Evolutionary conservation across 495 filamentous ascomycete genomes (phyloP), one percentile per base, ranked within the genome.

Genomic region (Halenospora varia): DNA sequence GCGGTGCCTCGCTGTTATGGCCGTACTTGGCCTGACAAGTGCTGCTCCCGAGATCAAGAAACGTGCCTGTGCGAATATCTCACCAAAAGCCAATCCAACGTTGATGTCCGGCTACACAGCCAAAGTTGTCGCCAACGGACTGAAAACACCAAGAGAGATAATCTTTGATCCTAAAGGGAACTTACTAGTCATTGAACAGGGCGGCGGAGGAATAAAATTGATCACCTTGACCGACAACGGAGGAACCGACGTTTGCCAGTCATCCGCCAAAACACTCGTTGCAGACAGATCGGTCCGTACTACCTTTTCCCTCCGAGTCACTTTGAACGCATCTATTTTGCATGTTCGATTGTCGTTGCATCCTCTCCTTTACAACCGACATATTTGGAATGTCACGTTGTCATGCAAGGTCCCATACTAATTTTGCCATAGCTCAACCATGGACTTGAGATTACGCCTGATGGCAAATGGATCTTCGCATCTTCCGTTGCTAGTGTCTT

Each of bases 401-500:
- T 10, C 9, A 11, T 26, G 19, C 20, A 48, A 29, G n/a, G 22
- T 68, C 46, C 17, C 18, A 23, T 29, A 6, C 46, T 42, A 1
- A 40, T 45, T 0, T 51, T 39, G 11, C 2, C 24, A 2, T 20
- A 84, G 74, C 71, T 87, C 15, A 85, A 85, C 60, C 88, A 91
- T 64, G 87, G 88, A 13, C 75, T 91, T 25, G 78, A 79, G 29
- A 63, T 90, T 18, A 84, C 82, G 1, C 49, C 55, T 2, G 83
- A 88, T 66, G 86, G 84, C 23, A 72, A 64, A 35, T 85, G 77
- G 2, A 70, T 91, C 26, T 90, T 84, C 61, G 86, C 81, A 19
- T 89, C 85, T 11, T 76, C 76, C 6, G 3, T 73, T 0, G 69
- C 78, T 22, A 62, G 69, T 1, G 87, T 83, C 20, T 85, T 75